These are phyloP conservation scores for Agaricales sp. DNA, from an alignment of 1,284 basidiomycete genomes.

Conservation along the genomic window DNA sequence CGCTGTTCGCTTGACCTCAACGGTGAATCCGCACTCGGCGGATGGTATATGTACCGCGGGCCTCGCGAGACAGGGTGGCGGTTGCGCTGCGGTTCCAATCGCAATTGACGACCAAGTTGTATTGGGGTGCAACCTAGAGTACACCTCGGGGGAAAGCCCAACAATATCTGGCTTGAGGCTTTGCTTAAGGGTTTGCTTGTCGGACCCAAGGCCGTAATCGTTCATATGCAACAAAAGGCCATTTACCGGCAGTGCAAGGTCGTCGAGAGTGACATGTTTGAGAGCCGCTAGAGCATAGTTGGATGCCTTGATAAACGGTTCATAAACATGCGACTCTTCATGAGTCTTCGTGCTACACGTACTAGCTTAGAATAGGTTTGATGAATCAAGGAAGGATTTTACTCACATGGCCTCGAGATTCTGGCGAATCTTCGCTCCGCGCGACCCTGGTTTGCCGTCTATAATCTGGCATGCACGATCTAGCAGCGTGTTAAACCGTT, in stretches of 20 bases:
- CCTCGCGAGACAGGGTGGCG: background rate
- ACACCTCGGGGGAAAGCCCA: background rate
- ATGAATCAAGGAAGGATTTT: too few species aligned
- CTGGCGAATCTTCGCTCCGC: too few species aligned
- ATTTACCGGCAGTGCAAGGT: background rate
- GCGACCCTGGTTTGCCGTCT: too few species aligned
- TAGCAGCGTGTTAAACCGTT: too few species aligned
- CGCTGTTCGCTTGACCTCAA: background rate
- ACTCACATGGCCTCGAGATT: too few species aligned
- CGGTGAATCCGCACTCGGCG: background rate
- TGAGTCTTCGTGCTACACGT: too few species aligned
- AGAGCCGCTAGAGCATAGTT: background rate
- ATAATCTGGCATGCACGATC: too few species aligned
- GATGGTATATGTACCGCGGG: background rate
- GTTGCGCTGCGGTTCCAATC: background rate
- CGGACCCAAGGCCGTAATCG: background rate
- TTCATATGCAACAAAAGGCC: background rate
- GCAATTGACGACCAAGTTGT: background rate
- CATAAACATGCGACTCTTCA: too few species aligned
- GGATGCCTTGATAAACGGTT: background rate
- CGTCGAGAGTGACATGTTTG: background rate
- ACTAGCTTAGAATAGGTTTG: too few species aligned
- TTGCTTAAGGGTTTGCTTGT: too few species aligned
- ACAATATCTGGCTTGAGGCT: background rate
- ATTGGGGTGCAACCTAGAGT: background rate